phyloP scores from a whole-genome alignment of 169 alveolate species.

The Plasmodium vivax region DNA sequence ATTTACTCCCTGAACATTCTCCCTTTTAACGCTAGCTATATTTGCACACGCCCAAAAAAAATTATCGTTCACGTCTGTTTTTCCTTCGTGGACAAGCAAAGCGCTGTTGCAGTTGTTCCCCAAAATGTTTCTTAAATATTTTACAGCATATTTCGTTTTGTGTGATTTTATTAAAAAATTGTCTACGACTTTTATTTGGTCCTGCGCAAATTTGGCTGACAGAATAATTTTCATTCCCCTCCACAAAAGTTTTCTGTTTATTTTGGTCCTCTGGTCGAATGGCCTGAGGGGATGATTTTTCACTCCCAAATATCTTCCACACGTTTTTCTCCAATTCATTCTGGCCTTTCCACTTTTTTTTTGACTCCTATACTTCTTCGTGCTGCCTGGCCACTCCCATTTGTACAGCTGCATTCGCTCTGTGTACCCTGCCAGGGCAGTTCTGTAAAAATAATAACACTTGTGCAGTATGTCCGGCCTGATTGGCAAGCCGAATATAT shows the following conservation, averaged over 20 bases:
- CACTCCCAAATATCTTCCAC: conserved; percentile 89
- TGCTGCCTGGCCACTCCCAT: conserved; percentile 91
- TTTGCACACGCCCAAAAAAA: conserved; percentile 92
- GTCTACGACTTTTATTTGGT: conserved; percentile 88
- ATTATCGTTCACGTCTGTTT: conserved; percentile 87
- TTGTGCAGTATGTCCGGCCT: conserved; percentile 87
- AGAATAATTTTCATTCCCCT: conserved; percentile 84
- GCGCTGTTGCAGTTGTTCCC: conserved; percentile 88
- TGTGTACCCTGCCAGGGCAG: conserved; percentile 89
- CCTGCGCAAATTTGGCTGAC: conserved; percentile 90
- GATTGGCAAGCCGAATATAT: conserved; percentile 87
- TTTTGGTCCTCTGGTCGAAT: conserved; percentile 82
- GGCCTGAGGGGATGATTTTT: conserved; percentile 89
- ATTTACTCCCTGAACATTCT: conserved; percentile 87
- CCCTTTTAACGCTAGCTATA: conserved; percentile 87
- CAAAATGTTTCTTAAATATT: conserved; percentile 82
- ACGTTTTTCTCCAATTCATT: conserved; percentile 90
- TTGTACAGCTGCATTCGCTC: conserved; percentile 89
- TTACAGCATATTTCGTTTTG: conserved; percentile 88
- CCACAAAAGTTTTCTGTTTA: conserved; percentile 84
- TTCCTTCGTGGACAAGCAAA: conserved; percentile 87
- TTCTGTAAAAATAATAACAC: conserved; percentile 85
- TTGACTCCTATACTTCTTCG: conserved; percentile 84
- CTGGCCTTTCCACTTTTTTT: conserved; percentile 88
- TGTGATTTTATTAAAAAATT: conserved; percentile 86